Percentiles rank a stretch among this genome's conserved stretches.
Evolutionary conservation across 352 stramenopile species (phyloP).

Genomic region (Globisporangium viniferum): DNA sequence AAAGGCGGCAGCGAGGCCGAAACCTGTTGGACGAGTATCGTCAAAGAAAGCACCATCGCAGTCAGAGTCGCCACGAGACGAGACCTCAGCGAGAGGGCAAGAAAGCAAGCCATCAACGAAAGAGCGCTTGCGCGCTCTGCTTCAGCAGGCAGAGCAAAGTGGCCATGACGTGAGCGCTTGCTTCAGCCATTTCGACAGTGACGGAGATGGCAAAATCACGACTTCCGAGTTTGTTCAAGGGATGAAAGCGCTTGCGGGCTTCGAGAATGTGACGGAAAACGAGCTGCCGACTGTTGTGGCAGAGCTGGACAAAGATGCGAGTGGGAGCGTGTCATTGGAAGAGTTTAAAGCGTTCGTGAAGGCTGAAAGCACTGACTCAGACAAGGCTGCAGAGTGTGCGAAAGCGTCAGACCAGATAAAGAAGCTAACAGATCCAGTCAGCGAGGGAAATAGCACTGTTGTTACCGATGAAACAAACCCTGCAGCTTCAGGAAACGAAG

Average conservation of each 20-base stretch:
- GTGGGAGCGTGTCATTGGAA: constrained; percentile 49
- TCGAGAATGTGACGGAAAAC: constrained; percentile 33
- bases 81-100: background rate
- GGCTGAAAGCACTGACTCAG: background rate
- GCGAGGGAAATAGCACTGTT: background rate
- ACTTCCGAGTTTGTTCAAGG: constrained; percentile 48
- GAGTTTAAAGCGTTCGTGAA: constrained; percentile 57
- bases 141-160: constrained; percentile 37
- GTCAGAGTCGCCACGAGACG: background rate
- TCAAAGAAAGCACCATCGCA: background rate
- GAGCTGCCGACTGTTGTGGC: constrained; percentile 42
- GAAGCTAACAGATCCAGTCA: background rate
- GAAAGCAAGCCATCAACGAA: background rate
- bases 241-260: constrained; percentile 44
- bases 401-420: background rate
- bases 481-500: background rate
- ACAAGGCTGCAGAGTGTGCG: background rate
- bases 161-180: constrained; percentile 44
- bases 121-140: constrained; percentile 21
- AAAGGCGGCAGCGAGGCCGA: background rate
- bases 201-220: constrained; percentile 57
- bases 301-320: constrained; percentile 46
- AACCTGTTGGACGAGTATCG: background rate
- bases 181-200: constrained; percentile 74
- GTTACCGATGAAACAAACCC: background rate